A percentile compares a stretch with the other conserved stretches of the same genome.
phyloP scores from a whole-genome alignment of 306 rosid species.

The Cicer arietinum region DNA sequence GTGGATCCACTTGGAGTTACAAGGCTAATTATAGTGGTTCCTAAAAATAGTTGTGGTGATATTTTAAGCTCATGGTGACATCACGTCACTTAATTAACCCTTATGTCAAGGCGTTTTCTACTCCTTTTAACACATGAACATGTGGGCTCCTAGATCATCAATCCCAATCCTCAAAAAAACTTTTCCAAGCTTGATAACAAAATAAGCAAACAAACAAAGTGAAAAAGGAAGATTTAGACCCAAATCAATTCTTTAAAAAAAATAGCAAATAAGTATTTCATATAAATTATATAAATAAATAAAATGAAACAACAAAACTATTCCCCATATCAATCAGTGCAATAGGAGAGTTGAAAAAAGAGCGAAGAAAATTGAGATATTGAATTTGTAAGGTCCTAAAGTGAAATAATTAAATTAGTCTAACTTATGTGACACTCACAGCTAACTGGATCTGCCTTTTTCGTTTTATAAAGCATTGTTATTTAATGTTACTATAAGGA shows the following conservation, averaged over 20 bases:
- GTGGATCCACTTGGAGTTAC: neutral
- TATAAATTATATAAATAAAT: neutral
- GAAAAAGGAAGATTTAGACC: neutral
- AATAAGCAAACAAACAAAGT: constrained; percentile 24
- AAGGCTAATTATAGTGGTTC: neutral
- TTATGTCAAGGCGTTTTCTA: constrained; percentile 50
- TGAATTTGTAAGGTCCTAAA: constrained; percentile 38
- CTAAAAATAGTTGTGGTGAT: neutral
- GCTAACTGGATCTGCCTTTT: constrained; percentile 43
- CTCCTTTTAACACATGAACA: constrained; percentile 50
- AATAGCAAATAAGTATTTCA: neutral
- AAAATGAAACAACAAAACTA: constrained; percentile 35
- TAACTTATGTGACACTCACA: constrained; percentile 43
- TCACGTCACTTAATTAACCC: constrained; percentile 49
- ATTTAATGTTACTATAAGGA: neutral
- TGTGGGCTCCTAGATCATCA: constrained; percentile 47
- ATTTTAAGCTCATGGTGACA: constrained; percentile 24
- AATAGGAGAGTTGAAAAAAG: neutral
- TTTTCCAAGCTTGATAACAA: constrained; percentile 15
- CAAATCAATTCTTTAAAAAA: constrained; percentile 14
- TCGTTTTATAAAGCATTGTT: constrained; percentile 30
- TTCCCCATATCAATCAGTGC: constrained; percentile 44
- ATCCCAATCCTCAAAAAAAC: constrained; percentile 42
- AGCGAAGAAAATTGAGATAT: constrained; percentile 35
- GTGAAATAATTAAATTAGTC: constrained; percentile 45